These are phyloP conservation scores for Scutellaria minor DNA, from an alignment of 257 asterid genomes.

Conservation along the genomic window DNA sequence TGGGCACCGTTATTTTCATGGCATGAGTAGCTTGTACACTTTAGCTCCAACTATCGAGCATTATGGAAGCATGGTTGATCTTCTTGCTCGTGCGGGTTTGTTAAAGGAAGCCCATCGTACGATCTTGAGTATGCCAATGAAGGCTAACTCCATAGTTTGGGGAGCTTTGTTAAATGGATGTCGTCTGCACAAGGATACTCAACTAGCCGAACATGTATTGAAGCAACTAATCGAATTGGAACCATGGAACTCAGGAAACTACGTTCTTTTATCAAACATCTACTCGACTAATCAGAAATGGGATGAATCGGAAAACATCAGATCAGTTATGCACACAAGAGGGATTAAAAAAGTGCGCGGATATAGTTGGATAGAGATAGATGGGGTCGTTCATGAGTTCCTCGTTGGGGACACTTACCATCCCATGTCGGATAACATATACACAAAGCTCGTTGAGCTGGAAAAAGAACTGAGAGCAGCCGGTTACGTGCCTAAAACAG, in stretches of 20 bases:
- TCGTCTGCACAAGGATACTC: constrained; percentile 24
- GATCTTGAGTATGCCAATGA: constrained; percentile 37
- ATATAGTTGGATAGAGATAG: constrained; percentile 34
- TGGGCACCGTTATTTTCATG: constrained; percentile 18
- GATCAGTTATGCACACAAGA: constrained; percentile 22
- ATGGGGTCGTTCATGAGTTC: constrained; percentile 30
- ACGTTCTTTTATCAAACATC: constrained; percentile 30
- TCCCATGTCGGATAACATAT: constrained; percentile 23
- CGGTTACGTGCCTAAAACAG: constrained; percentile 9
- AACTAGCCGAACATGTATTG: constrained; percentile 16
- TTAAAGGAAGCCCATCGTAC: constrained; percentile 21
- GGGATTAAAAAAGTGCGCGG: constrained; percentile 29
- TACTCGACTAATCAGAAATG: constrained; percentile 27
- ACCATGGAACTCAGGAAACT: constrained; percentile 34
- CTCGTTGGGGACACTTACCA: constrained; percentile 31
- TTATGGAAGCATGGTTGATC: constrained; percentile 34
- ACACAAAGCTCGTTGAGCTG: constrained; percentile 13
- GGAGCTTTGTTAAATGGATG: constrained; percentile 33
- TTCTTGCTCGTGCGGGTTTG: constrained; percentile 34
- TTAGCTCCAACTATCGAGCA: constrained; percentile 27
- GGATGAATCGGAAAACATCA: constrained; percentile 22
- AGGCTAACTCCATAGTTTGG: constrained; percentile 33
- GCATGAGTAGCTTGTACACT: not conserved
- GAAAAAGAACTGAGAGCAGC: not conserved
- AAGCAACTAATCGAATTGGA: constrained; percentile 19